Base-by-base conservation (phyloP, 345 rosid species). In the Adansonia digitata region DNA sequence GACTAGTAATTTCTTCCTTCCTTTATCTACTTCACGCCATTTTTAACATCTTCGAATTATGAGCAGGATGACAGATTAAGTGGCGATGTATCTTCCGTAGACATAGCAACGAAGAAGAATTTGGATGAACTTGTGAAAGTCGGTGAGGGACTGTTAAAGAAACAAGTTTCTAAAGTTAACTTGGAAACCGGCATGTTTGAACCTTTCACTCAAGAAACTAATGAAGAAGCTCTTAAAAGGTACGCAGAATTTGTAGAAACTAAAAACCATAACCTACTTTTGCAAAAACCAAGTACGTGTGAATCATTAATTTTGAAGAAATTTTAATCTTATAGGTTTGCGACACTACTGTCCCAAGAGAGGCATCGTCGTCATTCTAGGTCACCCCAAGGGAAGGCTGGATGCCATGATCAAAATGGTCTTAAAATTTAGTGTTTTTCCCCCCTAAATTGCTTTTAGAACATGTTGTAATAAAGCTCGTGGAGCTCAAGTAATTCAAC, bases 61-160 rank as follows among this genome's bases (percentile, higher is more conserved):
- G 7, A 45, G 2, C 81, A 91, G 97, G 94, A 90, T 35, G 92
- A 94, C 69, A 79, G 85, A 0, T 81, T 94, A 39, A 84, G 69
- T 0, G 97, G 93, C 43, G 82, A 63, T 15, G 46, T 84, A n/a
- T 81, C 89, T 0, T 87, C 94, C 0, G 88, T 86, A 18, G 98
- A 94, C 64, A 12, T 86, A 34, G 83, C 98, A 17, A 90, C 95
- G 2, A 56, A 81, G 73, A 55, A 84, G 22, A 92, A 92, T 76
- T 73, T 94, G 83, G 75, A 90, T 26, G 79, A 82, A 34, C 88
- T 94, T 2, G 86, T 84, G 11, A 61, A 82, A 75, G 85, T 88
- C 37, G 97, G 94, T 10, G 85, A 88, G 75, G 77, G 79, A 11
- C 71, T 92, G 73, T 65, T 92, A 29, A 85, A 89, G 73, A 87